Conservation (phyloP, 108 stramenopile genomes). For the Cyclotella atomus region DNA sequence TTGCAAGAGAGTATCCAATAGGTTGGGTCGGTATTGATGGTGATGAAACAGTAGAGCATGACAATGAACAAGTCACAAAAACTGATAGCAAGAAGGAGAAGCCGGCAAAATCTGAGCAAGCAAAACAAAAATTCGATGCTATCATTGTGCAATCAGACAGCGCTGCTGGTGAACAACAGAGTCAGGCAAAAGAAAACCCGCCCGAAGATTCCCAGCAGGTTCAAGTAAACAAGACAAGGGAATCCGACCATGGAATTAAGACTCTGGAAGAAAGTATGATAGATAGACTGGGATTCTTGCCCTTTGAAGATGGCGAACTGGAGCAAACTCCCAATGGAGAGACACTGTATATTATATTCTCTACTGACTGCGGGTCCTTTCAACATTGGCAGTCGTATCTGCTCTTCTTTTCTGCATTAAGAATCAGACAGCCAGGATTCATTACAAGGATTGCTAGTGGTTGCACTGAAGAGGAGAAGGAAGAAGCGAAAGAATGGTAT, state of each 20-base stretch:
- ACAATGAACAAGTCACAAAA: constrained; percentile 12
- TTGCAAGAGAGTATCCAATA: constrained; percentile 72
- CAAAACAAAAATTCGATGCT: no score
- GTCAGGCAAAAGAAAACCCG: background rate
- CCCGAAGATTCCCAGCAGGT: background rate
- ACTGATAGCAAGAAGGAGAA: background rate
- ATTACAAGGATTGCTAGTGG: constrained; percentile 94
- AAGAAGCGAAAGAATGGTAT: constrained; percentile 40
- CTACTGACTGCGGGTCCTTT: constrained; percentile 85
- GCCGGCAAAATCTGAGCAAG: no score
- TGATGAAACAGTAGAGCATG: constrained; percentile 41
- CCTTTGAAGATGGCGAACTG: constrained; percentile 36
- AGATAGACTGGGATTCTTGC: constrained; percentile 29
- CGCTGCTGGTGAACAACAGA: background rate
- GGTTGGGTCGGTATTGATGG: constrained; percentile 84
- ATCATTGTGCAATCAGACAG: no score
- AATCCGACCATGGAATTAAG: constrained; percentile 24
- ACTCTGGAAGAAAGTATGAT: constrained; percentile 44
- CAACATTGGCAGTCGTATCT: constrained; percentile 95
- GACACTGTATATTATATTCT: constrained; percentile 59
- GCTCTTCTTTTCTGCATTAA: constrained; percentile 83
- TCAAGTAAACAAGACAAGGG: background rate
- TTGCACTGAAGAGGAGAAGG: constrained; percentile 52
- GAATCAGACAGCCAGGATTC: constrained; percentile 78
- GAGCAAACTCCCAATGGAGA: constrained; percentile 23